phyloP scores from a whole-genome alignment of 2,329 filamentous ascomycete genomes.

The Ramularia endophylla region DNA sequence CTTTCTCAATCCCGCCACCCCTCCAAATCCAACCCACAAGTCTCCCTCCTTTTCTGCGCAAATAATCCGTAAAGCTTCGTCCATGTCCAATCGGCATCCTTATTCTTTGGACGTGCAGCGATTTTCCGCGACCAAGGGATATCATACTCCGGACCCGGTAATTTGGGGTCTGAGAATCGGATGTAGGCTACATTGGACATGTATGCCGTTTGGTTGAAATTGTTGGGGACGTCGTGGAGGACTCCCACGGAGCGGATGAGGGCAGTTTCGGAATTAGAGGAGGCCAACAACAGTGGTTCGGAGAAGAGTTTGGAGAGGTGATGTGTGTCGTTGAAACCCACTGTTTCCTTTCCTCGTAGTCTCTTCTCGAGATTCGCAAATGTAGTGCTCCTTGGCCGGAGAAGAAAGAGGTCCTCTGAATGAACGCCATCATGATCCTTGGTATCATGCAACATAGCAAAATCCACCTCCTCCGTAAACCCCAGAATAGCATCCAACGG shows the following conservation, averaged over 20 bases:
- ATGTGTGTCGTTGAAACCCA: constrained; percentile 20
- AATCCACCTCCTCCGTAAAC: constrained; percentile 25
- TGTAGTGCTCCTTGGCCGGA: constrained; percentile 19
- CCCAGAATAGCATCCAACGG: constrained; percentile 37
- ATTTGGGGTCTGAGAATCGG: constrained; percentile 41
- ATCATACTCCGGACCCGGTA: constrained; percentile 48
- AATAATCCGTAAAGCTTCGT: constrained; percentile 46
- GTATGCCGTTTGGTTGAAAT: constrained; percentile 43
- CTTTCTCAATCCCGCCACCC: constrained; percentile 26
- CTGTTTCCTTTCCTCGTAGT: constrained; percentile 9
- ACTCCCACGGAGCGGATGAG: constrained; percentile 28
- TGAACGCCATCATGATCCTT: constrained; percentile 24
- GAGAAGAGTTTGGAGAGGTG: constrained; percentile 29
- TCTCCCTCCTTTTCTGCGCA: constrained; percentile 45
- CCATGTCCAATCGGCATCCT: constrained; percentile 44
- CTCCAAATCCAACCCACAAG: constrained; percentile 49
- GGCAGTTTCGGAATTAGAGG: constrained; percentile 16
- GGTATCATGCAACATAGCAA: constrained; percentile 27
- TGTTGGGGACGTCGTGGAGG: constrained; percentile 23
- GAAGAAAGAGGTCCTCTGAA: constrained; percentile 30
- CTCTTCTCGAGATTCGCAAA: constrained; percentile 16
- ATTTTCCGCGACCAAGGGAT: constrained; percentile 39
- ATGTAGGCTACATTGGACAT: constrained; percentile 41
- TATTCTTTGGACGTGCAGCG: constrained; percentile 39
- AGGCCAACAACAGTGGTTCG: constrained; percentile 23